A percentile compares a stretch with the other conserved stretches of the same genome.
Conservation (phyloP, 192 early-diverging fungal genomes). For the Coemansia sp. region DNA sequence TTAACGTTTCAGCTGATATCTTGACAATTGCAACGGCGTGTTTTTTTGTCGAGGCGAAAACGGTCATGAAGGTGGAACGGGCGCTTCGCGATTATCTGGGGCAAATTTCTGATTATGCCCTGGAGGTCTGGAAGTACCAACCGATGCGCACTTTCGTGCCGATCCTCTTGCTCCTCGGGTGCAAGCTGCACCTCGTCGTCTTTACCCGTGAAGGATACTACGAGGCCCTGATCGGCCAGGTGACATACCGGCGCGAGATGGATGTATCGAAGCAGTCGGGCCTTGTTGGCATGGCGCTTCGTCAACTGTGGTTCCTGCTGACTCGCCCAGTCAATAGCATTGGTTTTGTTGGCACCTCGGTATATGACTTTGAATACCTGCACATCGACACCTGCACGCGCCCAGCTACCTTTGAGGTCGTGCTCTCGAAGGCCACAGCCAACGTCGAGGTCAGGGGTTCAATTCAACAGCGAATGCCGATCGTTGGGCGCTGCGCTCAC, state of each 20-base stretch:
- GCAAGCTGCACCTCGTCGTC: neutral
- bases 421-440: too few relatives aligned
- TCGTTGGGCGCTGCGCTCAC: neutral
- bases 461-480: neutral
- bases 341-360: neutral
- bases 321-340: neutral
- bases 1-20: too few relatives aligned
- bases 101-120: constrained; percentile 11
- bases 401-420: neutral
- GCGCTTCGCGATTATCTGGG: neutral
- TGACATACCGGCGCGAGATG: neutral
- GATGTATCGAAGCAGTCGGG: neutral
- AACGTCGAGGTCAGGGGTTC: neutral
- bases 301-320: neutral
- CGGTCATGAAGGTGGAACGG: too few relatives aligned
- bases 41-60: constrained; percentile 1
- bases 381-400: neutral
- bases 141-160: constrained; percentile 13
- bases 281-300: neutral
- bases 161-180: constrained; percentile 4
- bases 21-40: neutral
- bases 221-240: neutral
- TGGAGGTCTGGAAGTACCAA: constrained; percentile 4
- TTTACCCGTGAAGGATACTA: constrained; percentile 5
- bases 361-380: neutral